A percentile compares a stretch with the other conserved stretches of the same genome.
Conservation (phyloP, 1,284 basidiomycete species). For the Puccinia triticina region DNA sequence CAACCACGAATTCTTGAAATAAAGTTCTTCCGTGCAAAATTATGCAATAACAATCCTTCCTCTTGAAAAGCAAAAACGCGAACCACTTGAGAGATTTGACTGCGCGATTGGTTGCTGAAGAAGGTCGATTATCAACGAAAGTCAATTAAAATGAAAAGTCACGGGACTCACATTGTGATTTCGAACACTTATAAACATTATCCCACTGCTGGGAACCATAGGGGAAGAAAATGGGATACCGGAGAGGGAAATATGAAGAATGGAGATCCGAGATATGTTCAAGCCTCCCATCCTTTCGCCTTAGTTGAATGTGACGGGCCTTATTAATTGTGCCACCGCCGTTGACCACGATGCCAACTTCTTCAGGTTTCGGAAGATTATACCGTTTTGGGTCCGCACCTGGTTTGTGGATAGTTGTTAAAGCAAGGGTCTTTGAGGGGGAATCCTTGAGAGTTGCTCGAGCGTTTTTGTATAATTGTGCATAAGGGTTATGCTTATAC, state of each 20-base stretch:
- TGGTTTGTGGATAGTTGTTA: not conserved
- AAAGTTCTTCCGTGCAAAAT: not conserved
- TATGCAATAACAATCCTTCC: not conserved
- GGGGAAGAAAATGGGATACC: constrained; percentile 24
- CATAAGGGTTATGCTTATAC: too few relatives aligned
- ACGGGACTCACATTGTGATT: too few relatives aligned
- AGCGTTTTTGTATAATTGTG: not conserved
- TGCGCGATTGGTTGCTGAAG: not conserved
- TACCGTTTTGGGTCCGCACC: not conserved
- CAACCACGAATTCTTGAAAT: constrained; percentile 10
- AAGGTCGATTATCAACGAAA: not conserved
- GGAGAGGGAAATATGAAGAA: too few relatives aligned
- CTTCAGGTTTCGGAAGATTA: not conserved
- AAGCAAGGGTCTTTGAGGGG: not conserved
- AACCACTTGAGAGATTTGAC: not conserved
- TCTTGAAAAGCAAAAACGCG: not conserved
- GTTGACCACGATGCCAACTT: not conserved
- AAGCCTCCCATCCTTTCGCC: not conserved
- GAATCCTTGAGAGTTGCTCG: not conserved
- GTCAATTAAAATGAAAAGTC: too few relatives aligned
- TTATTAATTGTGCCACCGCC: not conserved
- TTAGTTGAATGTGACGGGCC: not conserved
- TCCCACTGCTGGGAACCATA: constrained; percentile 33
- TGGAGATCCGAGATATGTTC: constrained; percentile 12
- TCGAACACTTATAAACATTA: not conserved